Evolutionary conservation across 352 stramenopile species (phyloP), one percentile per base, ranked within the genome.

Genomic region (Thraustotheca clavata): DNA sequence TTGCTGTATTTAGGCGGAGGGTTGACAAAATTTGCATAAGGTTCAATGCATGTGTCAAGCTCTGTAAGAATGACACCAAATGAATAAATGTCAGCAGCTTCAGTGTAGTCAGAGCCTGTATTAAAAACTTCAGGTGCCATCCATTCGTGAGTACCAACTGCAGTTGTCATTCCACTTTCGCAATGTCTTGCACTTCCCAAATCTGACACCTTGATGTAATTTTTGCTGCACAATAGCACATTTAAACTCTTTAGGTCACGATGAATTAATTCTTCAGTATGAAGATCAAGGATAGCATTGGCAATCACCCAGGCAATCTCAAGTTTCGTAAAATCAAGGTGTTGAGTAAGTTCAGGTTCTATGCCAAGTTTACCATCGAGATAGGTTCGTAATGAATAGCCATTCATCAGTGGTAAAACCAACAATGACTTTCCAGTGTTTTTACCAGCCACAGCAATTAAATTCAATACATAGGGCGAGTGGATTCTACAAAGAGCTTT

Each of bases 201-300:
- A 36, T 77, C 69, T 5, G 59, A 70, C 3, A 74, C 22, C 62
- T 77, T 77, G 12, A 68, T 68, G 12, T 31, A 41, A 0, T 35
- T 32, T 18, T 40, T 29, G 4, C 47, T 54, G 22, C 43, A 69
- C 27, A 76, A 32, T 1, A 76, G 47, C 4, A 76, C 38, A 41
- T 75, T 76, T 5, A 68, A 46, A 1, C 69, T 73, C 50, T 74
- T 75, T 46, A 77, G 55, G 41, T 77, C 71, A 47, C 71, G 54
- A n/a, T 76, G 71, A 20, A 76, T 66, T 20, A 76, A 38, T 14
- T 60, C 68, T 35, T 72, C 22, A 36, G 63, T 71, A 49, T 77
- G 72, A 49, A 76, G 67, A 62, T 77, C 68, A 0, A 54, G 54
- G 3, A 77, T 34, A 14, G 60, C 70, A 46, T 40, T 35, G 2